phyloP scores from a whole-genome alignment of 2,329 filamentous ascomycete genomes.

The Talaromyces sp. region DNA sequence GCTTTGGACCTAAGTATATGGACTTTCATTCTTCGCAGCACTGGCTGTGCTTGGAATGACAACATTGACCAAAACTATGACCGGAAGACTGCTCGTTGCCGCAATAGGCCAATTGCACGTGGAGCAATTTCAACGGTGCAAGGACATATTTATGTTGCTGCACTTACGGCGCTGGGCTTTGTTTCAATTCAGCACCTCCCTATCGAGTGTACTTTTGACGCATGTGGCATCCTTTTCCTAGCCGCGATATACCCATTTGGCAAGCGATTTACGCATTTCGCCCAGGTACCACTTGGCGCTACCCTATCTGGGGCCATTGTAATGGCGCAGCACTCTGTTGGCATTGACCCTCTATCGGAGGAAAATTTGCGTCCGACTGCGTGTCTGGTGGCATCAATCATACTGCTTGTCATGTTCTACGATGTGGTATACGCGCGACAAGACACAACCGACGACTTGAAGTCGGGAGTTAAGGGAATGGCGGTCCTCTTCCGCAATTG shows the following conservation, averaged over 20 bases:
- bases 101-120: conserved; percentile 3
- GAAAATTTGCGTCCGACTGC: not conserved
- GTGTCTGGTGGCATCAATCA: not conserved
- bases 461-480: not conserved
- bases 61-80: conserved; percentile 7
- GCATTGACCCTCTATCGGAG: not conserved
- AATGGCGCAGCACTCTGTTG: not conserved
- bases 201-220: not conserved
- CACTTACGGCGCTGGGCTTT: not conserved
- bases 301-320: not conserved
- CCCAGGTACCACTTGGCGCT: conserved; percentile 4
- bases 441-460: conserved; percentile 1
- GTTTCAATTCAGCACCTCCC: not conserved
- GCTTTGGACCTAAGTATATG: not conserved
- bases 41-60: conserved; percentile 3
- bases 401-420: conserved; percentile 1
- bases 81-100: not conserved
- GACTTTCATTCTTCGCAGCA: conserved; percentile 5
- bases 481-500: not conserved
- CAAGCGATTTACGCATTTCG: conserved; percentile 6
- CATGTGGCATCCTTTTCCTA: not conserved
- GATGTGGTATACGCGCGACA: conserved; percentile 2
- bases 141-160: conserved; percentile 2
- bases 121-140: conserved; percentile 1
- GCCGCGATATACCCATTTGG: conserved; percentile 6